Conservation (phyloP, 768 basidiomycete species). For the Ephemerocybe angulata region DNA sequence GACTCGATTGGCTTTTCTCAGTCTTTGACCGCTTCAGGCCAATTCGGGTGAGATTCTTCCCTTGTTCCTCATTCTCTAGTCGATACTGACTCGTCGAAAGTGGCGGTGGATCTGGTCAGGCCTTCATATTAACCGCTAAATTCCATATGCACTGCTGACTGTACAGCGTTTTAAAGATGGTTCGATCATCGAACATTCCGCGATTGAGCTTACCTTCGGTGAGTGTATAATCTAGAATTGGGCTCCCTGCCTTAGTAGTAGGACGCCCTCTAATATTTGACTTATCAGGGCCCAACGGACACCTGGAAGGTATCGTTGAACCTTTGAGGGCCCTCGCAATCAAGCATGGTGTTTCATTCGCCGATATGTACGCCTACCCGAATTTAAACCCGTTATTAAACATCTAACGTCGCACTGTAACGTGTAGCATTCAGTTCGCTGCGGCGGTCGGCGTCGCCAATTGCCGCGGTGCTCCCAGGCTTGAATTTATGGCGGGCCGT, state of each 20-base stretch:
- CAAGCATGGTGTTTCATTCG: constrained; percentile 34
- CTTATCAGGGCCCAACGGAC: constrained; percentile 34
- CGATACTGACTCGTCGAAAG: too few relatives aligned
- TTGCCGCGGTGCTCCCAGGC: constrained; percentile 41
- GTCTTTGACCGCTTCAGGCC: constrained; percentile 6
- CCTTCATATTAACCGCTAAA: too few relatives aligned
- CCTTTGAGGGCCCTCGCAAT: constrained; percentile 31
- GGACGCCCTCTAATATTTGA: background rate
- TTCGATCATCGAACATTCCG: constrained; percentile 43
- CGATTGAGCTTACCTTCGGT: constrained; percentile 38
- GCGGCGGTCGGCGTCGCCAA: constrained; percentile 37
- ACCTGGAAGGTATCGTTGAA: constrained; percentile 40
- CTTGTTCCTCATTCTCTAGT: background rate
- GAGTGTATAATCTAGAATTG: background rate
- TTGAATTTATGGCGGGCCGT: constrained; percentile 41
- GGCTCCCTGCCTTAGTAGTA: too few relatives aligned
- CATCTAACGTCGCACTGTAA: too few relatives aligned
- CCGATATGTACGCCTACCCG: too few relatives aligned
- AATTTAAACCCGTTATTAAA: too few relatives aligned
- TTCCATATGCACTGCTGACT: too few relatives aligned
- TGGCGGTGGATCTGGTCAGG: constrained; percentile 41
- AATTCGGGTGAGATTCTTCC: constrained; percentile 28
- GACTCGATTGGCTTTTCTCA: constrained; percentile 43
- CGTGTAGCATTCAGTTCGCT: background rate
- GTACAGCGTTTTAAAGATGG: too few relatives aligned